Evolutionary conservation across 2,329 filamentous ascomycete genomes (phyloP).

Genomic region (Trichoderma harzianum): DNA sequence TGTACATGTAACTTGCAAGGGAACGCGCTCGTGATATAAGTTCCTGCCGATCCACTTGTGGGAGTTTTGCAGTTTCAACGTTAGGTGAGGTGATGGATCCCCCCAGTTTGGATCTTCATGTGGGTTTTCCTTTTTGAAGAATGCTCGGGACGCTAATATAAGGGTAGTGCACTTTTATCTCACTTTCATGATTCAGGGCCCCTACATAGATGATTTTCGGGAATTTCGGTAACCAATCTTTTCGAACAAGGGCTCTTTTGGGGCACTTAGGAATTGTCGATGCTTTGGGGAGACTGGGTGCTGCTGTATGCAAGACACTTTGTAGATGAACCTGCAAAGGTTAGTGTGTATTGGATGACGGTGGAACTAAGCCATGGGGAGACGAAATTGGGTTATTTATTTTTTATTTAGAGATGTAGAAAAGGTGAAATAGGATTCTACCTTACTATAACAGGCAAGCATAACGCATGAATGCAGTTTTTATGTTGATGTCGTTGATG

Average conservation of each 20-base stretch:
- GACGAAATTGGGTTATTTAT: not conserved
- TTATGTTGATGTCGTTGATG: not conserved
- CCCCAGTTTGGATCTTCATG: not conserved
- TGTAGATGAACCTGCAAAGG: not conserved
- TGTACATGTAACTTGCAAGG: not conserved
- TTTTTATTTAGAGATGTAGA: not conserved
- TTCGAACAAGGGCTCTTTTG: not conserved
- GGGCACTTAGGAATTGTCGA: not conserved
- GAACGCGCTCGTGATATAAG: not conserved
- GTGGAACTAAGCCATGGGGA: not conserved
- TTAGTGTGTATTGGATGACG: not conserved
- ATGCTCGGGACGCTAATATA: not conserved
- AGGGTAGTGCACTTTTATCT: not conserved
- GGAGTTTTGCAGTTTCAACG: not conserved
- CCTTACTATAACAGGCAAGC: not conserved
- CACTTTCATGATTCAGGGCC: not conserved
- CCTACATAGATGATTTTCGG: not conserved
- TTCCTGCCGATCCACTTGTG: not conserved
- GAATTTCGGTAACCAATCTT: not conserved
- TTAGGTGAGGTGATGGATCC: not conserved
- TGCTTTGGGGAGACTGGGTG: not conserved
- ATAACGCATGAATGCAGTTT: not conserved
- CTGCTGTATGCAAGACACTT: not conserved
- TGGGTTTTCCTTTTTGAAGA: not conserved
- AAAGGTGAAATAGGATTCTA: not conserved